phyloP scores from a whole-genome alignment of 345 rosid genomes.

The Linum trigynum region DNA sequence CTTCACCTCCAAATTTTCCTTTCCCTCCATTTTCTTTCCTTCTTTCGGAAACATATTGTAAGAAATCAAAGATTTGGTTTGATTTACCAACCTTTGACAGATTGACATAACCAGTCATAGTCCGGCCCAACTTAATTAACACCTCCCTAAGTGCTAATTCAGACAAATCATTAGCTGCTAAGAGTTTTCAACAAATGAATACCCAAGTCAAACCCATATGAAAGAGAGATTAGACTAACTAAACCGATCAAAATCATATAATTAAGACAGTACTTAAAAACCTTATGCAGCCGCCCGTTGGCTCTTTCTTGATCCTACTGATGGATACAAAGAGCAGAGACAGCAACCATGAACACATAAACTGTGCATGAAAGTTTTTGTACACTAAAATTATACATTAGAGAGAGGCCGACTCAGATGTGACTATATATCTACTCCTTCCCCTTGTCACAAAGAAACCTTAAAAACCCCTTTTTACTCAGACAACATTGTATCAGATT shows the following conservation, averaged over 20 bases:
- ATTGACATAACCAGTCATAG: too few species aligned
- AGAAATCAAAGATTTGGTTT: too few species aligned
- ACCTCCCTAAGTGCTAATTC: too few species aligned
- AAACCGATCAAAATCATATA: too few species aligned
- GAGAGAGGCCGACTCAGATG: constrained; percentile 4
- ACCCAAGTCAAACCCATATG: constrained; percentile 27
- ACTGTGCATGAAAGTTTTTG: background rate
- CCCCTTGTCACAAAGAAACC: constrained; percentile 14
- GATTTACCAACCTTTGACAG: too few species aligned
- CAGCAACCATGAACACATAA: background rate
- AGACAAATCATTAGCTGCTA: background rate
- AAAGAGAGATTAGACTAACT: too few species aligned
- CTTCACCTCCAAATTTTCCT: too few species aligned
- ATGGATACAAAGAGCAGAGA: background rate
- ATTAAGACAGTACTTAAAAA: background rate
- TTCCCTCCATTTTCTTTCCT: too few species aligned
- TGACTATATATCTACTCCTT: constrained; percentile 3
- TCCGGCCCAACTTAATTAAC: too few species aligned
- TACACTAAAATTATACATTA: too few species aligned
- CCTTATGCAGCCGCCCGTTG: background rate
- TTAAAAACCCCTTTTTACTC: background rate
- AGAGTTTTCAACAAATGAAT: constrained; percentile 22
- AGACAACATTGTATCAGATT: background rate
- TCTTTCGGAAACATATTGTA: too few species aligned
- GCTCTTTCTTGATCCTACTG: background rate